phyloP scores from a whole-genome alignment of 805 yeast genomes.

The Metschnikowia drakensbergensis region DNA sequence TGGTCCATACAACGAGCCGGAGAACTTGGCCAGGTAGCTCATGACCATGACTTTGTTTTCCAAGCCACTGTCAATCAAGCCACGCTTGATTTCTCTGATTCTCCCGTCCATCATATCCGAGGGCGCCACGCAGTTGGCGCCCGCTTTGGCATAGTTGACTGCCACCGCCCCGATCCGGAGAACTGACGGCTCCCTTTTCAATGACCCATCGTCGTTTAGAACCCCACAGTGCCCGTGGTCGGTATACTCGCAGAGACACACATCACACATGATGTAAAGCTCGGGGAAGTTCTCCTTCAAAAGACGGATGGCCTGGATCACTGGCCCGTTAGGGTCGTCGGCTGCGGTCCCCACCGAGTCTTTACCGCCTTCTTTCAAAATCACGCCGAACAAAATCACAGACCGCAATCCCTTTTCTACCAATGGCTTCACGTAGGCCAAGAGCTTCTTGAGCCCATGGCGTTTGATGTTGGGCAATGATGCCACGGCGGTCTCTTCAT shows the following conservation, averaged over 20 bases:
- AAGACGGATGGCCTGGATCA: conserved; percentile 69
- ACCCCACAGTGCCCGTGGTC: conserved; percentile 98
- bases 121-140: conserved; percentile 94
- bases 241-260: conserved; percentile 94
- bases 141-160: conserved; percentile 91
- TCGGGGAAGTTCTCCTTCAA: conserved; percentile 69
- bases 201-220: conserved; percentile 78
- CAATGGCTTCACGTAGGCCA: conserved; percentile 65
- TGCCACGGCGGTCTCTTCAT: conserved; percentile 70
- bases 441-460: conserved; percentile 75
- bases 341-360: conserved; percentile 86
- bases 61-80: conserved; percentile 71
- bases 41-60: conserved; percentile 87
- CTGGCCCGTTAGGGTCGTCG: conserved; percentile 96
- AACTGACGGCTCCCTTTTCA: conserved; percentile 71
- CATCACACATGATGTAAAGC: conserved; percentile 87
- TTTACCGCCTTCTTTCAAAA: conserved; percentile 67
- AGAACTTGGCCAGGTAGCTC: conserved; percentile 93
- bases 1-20: conserved; percentile 91
- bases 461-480: conserved; percentile 87
- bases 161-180: conserved; percentile 91
- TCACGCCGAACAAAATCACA: conserved; percentile 91
- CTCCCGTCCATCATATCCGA: conserved; percentile 98
- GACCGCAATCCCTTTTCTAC: conserved; percentile 79
- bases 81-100: conserved; percentile 79